A percentile compares a stretch with the other conserved stretches of the same genome.
Conservation (phyloP, 257 asterid species). For the Solanum raphanifolium region DNA sequence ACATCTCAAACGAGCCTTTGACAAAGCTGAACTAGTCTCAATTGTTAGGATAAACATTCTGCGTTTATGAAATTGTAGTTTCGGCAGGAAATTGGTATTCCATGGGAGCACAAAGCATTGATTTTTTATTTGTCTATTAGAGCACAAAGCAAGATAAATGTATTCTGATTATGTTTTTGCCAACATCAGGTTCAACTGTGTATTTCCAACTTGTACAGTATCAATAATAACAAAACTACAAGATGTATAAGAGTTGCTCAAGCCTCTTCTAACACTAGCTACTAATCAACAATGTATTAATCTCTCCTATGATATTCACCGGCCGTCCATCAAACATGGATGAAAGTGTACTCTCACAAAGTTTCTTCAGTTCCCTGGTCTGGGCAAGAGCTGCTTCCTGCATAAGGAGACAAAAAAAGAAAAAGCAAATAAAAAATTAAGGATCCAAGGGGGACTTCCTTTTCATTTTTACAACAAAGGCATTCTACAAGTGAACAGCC, state of each 20-base stretch:
- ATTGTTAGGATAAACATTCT: not conserved
- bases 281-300: slow-evolving; percentile 54
- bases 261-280: slow-evolving; percentile 11
- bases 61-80: not conserved
- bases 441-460: not conserved
- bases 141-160: not conserved
- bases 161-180: not conserved
- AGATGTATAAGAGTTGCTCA: not conserved
- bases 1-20: not conserved
- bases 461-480: not conserved
- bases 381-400: slow-evolving; percentile 69
- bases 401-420: not conserved
- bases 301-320: slow-evolving; percentile 82
- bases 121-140: not conserved
- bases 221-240: not conserved
- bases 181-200: not conserved
- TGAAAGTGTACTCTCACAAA: slow-evolving; percentile 67
- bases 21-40: not conserved
- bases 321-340: slow-evolving; percentile 75
- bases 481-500: not conserved
- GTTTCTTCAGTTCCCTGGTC: slow-evolving; percentile 73
- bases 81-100: not conserved
- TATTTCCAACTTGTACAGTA: not conserved
- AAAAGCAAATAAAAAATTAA: not conserved
- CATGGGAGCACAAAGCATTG: not conserved